These are phyloP conservation scores for Dissoconium aciculare DNA, from an alignment of 2,329 filamentous ascomycete genomes.

Conservation along the genomic window DNA sequence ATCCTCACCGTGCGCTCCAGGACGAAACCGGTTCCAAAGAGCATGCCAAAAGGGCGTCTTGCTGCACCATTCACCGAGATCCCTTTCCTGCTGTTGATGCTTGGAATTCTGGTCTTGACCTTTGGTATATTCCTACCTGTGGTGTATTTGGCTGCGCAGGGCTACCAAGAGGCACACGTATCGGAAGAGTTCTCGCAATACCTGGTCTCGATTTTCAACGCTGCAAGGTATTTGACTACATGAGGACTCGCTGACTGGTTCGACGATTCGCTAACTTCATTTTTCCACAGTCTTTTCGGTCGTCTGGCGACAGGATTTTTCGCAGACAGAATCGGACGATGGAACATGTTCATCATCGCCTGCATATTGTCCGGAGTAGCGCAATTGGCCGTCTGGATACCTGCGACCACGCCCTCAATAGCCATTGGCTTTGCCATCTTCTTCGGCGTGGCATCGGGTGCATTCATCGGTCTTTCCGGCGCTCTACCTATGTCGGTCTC, in stretches of 20 bases:
- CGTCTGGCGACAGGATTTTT: constrained; percentile 40
- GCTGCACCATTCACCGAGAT: neutral
- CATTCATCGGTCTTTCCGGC: constrained; percentile 48
- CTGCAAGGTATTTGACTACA: no score
- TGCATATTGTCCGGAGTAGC: constrained; percentile 33
- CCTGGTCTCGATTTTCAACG: neutral
- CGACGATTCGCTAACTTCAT: no score
- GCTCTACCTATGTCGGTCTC: constrained; percentile 56
- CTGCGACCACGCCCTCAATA: constrained; percentile 36
- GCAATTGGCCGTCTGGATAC: constrained; percentile 42
- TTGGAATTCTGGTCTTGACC: neutral
- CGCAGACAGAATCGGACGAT: constrained; percentile 40
- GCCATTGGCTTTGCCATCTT: constrained; percentile 51
- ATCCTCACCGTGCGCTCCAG: constrained; percentile 14
- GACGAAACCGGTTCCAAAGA: neutral
- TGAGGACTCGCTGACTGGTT: no score
- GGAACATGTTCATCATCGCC: constrained; percentile 40
- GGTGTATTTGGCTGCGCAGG: constrained; percentile 36
- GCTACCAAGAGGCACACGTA: constrained; percentile 36
- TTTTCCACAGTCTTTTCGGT: constrained; percentile 38
- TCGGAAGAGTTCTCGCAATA: constrained; percentile 28
- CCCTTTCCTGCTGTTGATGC: neutral
- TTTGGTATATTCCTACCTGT: constrained; percentile 45
- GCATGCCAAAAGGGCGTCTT: neutral
- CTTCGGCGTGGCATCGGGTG: constrained; percentile 55